These are phyloP conservation scores for Clarireedia homoeocarpa DNA, from an alignment of 2,329 filamentous ascomycete genomes.

Conservation along the genomic window DNA sequence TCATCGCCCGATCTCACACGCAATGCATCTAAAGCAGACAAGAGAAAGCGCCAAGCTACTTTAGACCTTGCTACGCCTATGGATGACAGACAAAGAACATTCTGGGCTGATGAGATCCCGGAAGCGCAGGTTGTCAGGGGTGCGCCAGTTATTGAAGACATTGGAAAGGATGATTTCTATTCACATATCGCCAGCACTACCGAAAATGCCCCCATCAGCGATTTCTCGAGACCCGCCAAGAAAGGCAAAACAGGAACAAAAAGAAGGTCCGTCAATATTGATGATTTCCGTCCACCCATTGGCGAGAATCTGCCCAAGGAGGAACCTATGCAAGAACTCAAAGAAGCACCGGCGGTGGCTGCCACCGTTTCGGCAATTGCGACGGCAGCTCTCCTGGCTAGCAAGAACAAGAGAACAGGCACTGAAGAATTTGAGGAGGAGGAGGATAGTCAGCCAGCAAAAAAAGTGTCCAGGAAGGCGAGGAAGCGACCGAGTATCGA, in stretches of 20 bases:
- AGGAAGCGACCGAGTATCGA: conserved; percentile 34
- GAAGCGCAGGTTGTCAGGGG: conserved; percentile 23
- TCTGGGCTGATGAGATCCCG: conserved; percentile 28
- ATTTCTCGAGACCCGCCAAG: conserved; percentile 25
- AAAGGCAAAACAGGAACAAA: conserved; percentile 35
- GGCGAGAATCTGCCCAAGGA: conserved; percentile 7
- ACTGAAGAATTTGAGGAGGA: conserved; percentile 27
- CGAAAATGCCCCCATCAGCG: conserved; percentile 18
- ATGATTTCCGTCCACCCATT: conserved; percentile 8
- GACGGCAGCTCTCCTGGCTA: conserved; percentile 13
- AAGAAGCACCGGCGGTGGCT: conserved; percentile 12
- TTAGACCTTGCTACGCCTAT: conserved; percentile 11
- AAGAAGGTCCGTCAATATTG: conserved; percentile 17
- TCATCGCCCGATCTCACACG: conserved; percentile 9
- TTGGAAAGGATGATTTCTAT: conserved; percentile 26
- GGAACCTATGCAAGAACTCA: conserved; percentile 21
- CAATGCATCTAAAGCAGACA: conserved; percentile 26
- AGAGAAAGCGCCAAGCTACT: conserved; percentile 26
- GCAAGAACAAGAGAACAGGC: conserved; percentile 6
- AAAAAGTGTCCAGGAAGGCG: conserved; percentile 32
- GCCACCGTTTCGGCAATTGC: conserved; percentile 18
- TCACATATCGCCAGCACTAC: conserved; percentile 25
- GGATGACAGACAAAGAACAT: conserved; percentile 15
- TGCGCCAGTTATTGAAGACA: conserved; percentile 24
- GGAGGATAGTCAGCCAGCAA: conserved; percentile 30